Base-by-base conservation (phyloP, 2,329 filamentous ascomycete species). In the Calonectria montana region DNA sequence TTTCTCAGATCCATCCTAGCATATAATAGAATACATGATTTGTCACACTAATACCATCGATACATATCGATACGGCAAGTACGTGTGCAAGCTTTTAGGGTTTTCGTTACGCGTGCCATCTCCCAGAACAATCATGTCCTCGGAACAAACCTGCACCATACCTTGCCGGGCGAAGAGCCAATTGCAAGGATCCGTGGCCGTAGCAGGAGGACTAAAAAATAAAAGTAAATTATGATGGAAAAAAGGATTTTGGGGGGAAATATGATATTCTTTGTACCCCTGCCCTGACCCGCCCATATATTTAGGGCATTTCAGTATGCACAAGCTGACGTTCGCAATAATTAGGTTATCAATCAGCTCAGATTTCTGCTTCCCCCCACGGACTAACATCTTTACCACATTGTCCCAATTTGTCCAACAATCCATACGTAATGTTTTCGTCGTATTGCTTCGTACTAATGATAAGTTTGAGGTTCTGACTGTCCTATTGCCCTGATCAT, bases 271-370 rank as follows among this genome's bases (percentile, higher is more conserved):
- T 6, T 7, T 39, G 13, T 15, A 57, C 16, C 53, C 53, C 53
- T 39, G 53, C n/a, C 27, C 25, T 53, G n/a, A 27, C 48, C 27
- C 48, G 48, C 16, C 13, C 31, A 55, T 37, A 3, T 13, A 23
- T 37, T 53, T 55, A 37, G 29, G 50, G 50, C 31, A 55, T 55
- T 29, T 9, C 6, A 31, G 16, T 9, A 57, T 57, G 53, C 53
- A 57, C 31, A 25, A 31, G 35, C 21, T 61, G 43, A 64, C 21
- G 41, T 39, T 57, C 31, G 65, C 65, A 73, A 72, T 76, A 73
- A 72, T 77, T 75, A 75, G 57, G 77, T 78, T 78, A 78, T 78
- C 77, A 78, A 78, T 78, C 77, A 78, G 75, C 45, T 65, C 57
- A 29, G 59, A 65, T 74, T 66, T 37, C 29, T 27, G 23, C 37